Conservation (phyloP, 228 moss, liverwort and hornwort species). For the Sphagnum magellanicum region DNA sequence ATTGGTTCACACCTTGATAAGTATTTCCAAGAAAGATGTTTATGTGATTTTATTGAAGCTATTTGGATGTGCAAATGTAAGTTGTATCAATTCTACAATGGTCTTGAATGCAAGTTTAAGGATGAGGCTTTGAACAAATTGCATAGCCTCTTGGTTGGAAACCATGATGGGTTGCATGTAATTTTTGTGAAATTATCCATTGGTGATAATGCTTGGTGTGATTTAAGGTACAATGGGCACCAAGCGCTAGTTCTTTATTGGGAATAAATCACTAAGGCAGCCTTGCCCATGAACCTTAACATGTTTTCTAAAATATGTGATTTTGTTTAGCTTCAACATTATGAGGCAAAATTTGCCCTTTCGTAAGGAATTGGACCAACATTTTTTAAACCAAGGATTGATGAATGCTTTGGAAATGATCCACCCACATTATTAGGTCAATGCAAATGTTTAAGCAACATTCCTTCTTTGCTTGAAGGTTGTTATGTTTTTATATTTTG, state of each 20-base stretch:
- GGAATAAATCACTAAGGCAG: neutral
- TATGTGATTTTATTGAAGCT: neutral
- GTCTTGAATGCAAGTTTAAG: neutral
- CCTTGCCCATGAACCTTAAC: neutral
- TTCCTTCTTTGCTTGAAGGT: neutral
- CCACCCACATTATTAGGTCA: neutral
- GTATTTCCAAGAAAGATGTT: neutral
- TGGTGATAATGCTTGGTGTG: neutral
- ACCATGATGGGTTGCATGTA: neutral
- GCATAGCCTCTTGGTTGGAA: neutral
- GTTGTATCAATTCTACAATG: neutral
- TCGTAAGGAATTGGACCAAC: neutral
- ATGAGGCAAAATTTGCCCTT: neutral
- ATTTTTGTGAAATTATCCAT: neutral
- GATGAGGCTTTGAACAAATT: neutral
- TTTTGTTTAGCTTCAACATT: neutral
- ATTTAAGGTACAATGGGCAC: neutral
- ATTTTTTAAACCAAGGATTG: neutral
- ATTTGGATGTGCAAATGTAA: neutral
- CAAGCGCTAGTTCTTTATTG: neutral
- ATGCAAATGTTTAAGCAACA: neutral
- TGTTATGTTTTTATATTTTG: neutral
- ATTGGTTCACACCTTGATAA: neutral
- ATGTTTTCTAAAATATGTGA: neutral
- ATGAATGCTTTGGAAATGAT: neutral